Percentiles rank a stretch among this genome's conserved stretches.
Conservation (phyloP, 345 rosid genomes). For the Odontarrhena argentea region DNA sequence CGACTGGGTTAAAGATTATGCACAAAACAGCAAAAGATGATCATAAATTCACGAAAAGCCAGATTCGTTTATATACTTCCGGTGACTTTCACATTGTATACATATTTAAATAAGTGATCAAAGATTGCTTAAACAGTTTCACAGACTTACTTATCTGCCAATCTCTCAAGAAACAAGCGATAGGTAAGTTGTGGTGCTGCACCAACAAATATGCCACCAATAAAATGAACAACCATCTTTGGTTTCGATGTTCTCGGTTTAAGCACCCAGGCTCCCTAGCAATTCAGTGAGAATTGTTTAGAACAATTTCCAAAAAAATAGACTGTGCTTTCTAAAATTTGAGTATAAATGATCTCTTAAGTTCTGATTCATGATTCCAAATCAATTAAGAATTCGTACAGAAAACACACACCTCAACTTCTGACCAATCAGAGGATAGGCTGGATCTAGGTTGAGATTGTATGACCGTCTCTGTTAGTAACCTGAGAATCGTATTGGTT, state of each 20-base stretch:
- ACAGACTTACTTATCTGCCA: slow-evolving; percentile 76
- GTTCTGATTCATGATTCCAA: neutral
- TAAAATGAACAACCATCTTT: slow-evolving; percentile 78
- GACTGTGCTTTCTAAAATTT: too few species aligned
- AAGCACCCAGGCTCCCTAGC: slow-evolving; percentile 97
- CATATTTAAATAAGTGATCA: slow-evolving; percentile 1
- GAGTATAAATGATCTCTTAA: too few species aligned
- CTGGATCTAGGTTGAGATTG: slow-evolving; percentile 74
- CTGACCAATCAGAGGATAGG: slow-evolving; percentile 68
- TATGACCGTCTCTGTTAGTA: slow-evolving; percentile 79
- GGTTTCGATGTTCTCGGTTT: slow-evolving; percentile 68
- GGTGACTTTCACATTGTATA: neutral
- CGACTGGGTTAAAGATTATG: slow-evolving; percentile 23
- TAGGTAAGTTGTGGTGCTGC: slow-evolving; percentile 98
- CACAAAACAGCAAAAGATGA: slow-evolving; percentile 2
- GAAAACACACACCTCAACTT: slow-evolving; percentile 67
- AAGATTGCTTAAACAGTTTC: too few species aligned
- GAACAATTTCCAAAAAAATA: neutral
- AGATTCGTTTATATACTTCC: neutral
- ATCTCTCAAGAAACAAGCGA: slow-evolving; percentile 90
- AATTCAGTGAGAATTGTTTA: neutral
- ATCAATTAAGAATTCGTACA: neutral
- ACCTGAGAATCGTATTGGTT: slow-evolving; percentile 46
- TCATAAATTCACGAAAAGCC: neutral
- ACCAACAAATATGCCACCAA: slow-evolving; percentile 98